These are phyloP conservation scores for Malassezia sympodialis DNA, from an alignment of 1,284 basidiomycete genomes.

Conservation along the genomic window DNA sequence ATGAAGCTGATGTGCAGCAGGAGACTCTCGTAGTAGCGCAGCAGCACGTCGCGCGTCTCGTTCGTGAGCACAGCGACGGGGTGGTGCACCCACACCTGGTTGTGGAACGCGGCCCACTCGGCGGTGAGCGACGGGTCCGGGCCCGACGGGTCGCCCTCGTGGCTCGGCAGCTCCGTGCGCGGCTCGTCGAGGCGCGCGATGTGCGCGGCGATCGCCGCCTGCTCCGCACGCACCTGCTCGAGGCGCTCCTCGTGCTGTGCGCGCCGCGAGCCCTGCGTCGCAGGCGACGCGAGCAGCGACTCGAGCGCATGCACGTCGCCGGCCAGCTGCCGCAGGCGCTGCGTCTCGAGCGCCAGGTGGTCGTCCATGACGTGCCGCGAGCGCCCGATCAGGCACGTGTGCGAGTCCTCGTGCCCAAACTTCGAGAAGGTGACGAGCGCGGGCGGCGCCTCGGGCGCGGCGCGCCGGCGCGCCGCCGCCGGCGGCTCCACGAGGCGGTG, in stretches of 20 bases:
- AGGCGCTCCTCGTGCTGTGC: not conserved
- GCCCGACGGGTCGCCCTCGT: no score
- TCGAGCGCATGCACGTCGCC: constrained; percentile 27
- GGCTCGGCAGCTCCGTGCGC: not conserved
- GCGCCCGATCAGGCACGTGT: constrained; percentile 60
- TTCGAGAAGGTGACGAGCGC: constrained; percentile 53
- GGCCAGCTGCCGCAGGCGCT: constrained; percentile 50
- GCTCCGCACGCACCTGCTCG: not conserved
- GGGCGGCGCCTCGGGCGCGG: not conserved
- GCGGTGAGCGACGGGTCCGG: constrained; percentile 49
- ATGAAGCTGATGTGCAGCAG: constrained; percentile 64
- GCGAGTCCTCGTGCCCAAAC: constrained; percentile 78
- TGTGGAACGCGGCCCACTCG: constrained; percentile 74
- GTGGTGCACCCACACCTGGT: constrained; percentile 81
- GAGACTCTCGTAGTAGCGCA: constrained; percentile 81
- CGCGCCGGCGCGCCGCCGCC: not conserved
- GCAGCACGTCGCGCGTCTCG: constrained; percentile 67
- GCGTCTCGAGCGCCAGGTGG: constrained; percentile 53
- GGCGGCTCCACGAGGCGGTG: constrained; percentile 51
- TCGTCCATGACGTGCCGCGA: constrained; percentile 50
- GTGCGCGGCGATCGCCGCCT: constrained; percentile 15
- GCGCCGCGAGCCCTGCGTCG: not conserved
- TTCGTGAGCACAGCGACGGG: constrained; percentile 74
- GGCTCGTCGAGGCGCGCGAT: constrained; percentile 13
- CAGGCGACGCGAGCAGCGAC: not conserved